Conservation (phyloP, 345 rosid species). For the Ceriops zippeliana region DNA sequence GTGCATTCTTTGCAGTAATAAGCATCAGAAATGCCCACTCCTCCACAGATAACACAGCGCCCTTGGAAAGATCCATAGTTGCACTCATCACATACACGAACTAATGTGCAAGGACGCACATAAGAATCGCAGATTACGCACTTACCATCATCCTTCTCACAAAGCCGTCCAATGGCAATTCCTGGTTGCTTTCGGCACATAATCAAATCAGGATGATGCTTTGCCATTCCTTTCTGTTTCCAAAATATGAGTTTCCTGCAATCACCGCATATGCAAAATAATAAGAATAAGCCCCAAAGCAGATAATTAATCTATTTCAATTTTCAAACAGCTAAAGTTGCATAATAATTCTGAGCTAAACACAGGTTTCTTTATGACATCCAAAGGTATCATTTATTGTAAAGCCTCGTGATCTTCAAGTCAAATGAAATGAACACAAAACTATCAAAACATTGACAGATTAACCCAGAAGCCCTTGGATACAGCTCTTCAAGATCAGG, state of each 20-base stretch:
- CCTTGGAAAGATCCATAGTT: constrained; percentile 78
- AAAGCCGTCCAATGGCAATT: constrained; percentile 62
- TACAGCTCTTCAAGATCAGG: no score
- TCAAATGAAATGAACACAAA: no score
- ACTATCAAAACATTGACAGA: no score
- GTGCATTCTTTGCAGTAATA: constrained; percentile 79
- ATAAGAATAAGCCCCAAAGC: background rate
- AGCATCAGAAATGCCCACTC: constrained; percentile 70
- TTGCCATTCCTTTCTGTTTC: constrained; percentile 38
- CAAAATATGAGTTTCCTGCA: background rate
- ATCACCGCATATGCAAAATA: background rate
- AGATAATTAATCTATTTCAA: no score
- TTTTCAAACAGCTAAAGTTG: no score
- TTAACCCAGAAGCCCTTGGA: no score
- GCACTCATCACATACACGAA: constrained; percentile 67
- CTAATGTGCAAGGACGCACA: constrained; percentile 73
- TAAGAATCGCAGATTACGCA: constrained; percentile 76
- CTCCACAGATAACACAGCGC: constrained; percentile 68
- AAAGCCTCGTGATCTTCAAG: no score
- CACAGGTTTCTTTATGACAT: no score
- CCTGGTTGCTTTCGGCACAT: constrained; percentile 81
- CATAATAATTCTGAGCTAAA: no score
- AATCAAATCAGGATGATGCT: constrained; percentile 76
- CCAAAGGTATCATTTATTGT: no score
- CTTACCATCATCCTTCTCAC: constrained; percentile 67